Conservation (phyloP, 176 grass and related monocot genomes). For the Carex pumila region DNA sequence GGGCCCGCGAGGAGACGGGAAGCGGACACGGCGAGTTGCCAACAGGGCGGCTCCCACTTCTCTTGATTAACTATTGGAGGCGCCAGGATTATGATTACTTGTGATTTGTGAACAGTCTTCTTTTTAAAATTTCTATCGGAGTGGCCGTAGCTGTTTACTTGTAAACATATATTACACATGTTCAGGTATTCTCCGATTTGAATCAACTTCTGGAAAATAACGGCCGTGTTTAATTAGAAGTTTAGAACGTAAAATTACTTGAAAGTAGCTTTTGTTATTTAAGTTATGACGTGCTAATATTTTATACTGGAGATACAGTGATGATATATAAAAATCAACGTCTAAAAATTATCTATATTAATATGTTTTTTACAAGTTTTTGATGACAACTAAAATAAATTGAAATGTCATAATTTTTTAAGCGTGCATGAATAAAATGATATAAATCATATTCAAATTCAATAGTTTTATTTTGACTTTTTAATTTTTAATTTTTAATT, state of each 20-base stretch:
- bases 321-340: not conserved
- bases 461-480: too few species aligned
- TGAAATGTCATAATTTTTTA: too few species aligned
- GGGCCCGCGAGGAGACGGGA: conserved; percentile 6
- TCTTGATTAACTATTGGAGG: not conserved
- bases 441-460: too few species aligned
- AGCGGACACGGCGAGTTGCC: conserved; percentile 1
- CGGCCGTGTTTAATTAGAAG: not conserved
- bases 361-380: too few species aligned
- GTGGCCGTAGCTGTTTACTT: not conserved
- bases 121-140: not conserved
- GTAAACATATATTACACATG: not conserved
- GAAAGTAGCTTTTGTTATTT: not conserved
- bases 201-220: not conserved
- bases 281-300: not conserved
- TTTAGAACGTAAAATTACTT: too few species aligned
- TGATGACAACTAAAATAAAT: too few species aligned
- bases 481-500: too few species aligned
- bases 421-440: too few species aligned
- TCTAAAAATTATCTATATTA: too few species aligned
- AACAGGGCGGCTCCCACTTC: not conserved
- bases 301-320: not conserved
- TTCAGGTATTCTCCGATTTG: not conserved
- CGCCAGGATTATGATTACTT: not conserved
- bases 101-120: not conserved